Conservation (phyloP, 805 yeast species). For the Metahyphopichia silvanorum region DNA sequence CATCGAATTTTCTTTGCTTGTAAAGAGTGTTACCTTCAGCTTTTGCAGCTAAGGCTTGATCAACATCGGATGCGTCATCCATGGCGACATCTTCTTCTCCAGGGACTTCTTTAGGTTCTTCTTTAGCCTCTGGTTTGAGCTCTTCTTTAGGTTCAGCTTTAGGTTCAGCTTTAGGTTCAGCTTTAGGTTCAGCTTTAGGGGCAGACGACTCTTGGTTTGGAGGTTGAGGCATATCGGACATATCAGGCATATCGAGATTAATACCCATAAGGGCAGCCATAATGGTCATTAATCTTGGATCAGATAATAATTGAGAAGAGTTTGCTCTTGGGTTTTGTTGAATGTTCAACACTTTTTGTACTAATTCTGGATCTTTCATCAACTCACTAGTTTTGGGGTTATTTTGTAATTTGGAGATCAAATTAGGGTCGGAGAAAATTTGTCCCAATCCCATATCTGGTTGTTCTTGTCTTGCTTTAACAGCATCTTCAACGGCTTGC, state of each 20-base stretch:
- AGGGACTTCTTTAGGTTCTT: conserved; percentile 16
- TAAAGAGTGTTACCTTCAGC: conserved; percentile 83
- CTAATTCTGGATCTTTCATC: conserved; percentile 84
- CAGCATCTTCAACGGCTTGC: conserved; percentile 62
- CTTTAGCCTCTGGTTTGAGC: conserved; percentile 11
- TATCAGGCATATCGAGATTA: conserved; percentile 50
- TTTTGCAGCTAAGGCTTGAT: conserved; percentile 48
- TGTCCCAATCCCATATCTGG: conserved; percentile 77
- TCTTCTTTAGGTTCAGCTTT: conserved; percentile 4
- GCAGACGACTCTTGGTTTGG: no score
- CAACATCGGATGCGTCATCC: conserved; percentile 53
- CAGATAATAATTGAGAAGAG: conserved; percentile 66
- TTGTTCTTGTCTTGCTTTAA: conserved; percentile 46
- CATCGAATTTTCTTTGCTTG: conserved; percentile 85
- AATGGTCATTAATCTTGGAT: conserved; percentile 84
- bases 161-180: conserved; percentile 9
- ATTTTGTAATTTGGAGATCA: conserved; percentile 67
- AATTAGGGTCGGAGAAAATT: conserved; percentile 76
- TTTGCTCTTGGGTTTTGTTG: conserved; percentile 73
- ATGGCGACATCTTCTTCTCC: conserved; percentile 31
- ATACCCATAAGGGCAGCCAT: conserved; percentile 85
- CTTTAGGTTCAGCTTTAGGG: conserved; percentile 9
- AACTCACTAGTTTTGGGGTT: conserved; percentile 87
- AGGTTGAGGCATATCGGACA: conserved; percentile 11
- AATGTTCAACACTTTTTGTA: conserved; percentile 60